Evolutionary conservation across 2,329 filamentous ascomycete species (phyloP).

Genomic region (Xylariaceae sp.): DNA sequence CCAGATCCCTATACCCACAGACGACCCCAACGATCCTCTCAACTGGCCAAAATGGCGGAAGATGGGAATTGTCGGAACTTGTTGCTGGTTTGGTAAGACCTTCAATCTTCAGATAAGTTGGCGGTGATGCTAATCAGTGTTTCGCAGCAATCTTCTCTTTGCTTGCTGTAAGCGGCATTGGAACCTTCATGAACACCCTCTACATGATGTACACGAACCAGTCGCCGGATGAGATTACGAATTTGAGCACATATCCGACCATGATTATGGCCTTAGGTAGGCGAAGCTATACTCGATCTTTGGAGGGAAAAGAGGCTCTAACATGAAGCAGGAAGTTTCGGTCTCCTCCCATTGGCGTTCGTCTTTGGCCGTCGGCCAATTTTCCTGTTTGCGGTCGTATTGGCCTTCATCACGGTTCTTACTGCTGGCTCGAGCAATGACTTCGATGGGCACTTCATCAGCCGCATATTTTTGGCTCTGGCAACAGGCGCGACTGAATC

Average conservation of each 20-base stretch:
- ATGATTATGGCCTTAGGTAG: slow-evolving; percentile 11
- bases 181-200: slow-evolving; percentile 9
- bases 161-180: slow-evolving; percentile 6
- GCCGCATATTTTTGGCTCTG: slow-evolving; percentile 32
- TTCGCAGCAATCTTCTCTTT: slow-evolving; percentile 5
- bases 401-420: slow-evolving; percentile 30
- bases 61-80: slow-evolving; percentile 15
- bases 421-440: slow-evolving; percentile 28
- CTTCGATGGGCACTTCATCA: slow-evolving; percentile 32
- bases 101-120: too few relatives aligned
- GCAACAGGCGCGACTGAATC: slow-evolving; percentile 35
- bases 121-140: neutral
- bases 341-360: slow-evolving; percentile 35
- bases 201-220: slow-evolving; percentile 3
- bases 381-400: slow-evolving; percentile 26
- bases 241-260: slow-evolving; percentile 5
- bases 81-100: slow-evolving; percentile 26
- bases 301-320: too few relatives aligned
- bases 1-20: slow-evolving; percentile 13
- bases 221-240: slow-evolving; percentile 2
- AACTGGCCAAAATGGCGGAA: slow-evolving; percentile 21
- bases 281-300: neutral
- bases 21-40: slow-evolving; percentile 23
- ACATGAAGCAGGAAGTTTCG: slow-evolving; percentile 24
- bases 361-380: slow-evolving; percentile 34